Evolutionary conservation across 371 early-diverging fungal genomes (phyloP).

Genomic region (Zopfochytrium polystomum): DNA sequence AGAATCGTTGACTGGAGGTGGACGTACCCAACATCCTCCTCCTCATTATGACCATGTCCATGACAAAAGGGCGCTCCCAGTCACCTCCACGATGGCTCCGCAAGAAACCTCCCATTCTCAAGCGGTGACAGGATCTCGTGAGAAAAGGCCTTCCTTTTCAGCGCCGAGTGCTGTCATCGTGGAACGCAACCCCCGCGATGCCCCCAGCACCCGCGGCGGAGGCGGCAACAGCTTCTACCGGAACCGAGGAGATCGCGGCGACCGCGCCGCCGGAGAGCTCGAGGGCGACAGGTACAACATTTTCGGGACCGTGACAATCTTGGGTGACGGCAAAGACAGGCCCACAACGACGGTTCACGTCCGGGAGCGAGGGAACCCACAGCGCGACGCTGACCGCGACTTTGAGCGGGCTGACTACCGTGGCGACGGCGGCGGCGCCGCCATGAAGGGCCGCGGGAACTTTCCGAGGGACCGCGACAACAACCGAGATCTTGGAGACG

Average conservation of each 20-base stretch:
- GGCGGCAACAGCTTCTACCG: slow-evolving; percentile 52
- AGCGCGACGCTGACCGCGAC: slow-evolving; percentile 59
- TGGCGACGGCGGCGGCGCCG: no score
- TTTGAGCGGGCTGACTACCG: slow-evolving; percentile 54
- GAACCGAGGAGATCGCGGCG: slow-evolving; percentile 52
- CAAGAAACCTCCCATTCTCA: background rate
- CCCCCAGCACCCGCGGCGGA: slow-evolving; percentile 25
- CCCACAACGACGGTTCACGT: no score
- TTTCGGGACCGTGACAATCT: slow-evolving; percentile 47
- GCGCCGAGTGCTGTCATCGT: background rate
- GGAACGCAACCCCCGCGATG: background rate
- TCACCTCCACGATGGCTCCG: background rate
- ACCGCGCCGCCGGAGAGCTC: slow-evolving; percentile 59
- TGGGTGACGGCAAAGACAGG: background rate
- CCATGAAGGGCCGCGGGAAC: no score
- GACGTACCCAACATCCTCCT: background rate
- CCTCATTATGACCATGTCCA: background rate
- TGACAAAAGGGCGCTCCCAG: background rate
- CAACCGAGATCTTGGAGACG: no score
- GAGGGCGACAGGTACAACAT: slow-evolving; percentile 51
- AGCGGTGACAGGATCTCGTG: background rate
- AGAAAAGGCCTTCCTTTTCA: background rate
- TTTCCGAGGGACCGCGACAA: no score
- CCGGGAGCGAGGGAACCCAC: slow-evolving; percentile 18
- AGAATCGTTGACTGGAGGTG: no score